Base-by-base conservation (phyloP, 2,329 filamentous ascomycete genomes). In the Fusarium sp. region DNA sequence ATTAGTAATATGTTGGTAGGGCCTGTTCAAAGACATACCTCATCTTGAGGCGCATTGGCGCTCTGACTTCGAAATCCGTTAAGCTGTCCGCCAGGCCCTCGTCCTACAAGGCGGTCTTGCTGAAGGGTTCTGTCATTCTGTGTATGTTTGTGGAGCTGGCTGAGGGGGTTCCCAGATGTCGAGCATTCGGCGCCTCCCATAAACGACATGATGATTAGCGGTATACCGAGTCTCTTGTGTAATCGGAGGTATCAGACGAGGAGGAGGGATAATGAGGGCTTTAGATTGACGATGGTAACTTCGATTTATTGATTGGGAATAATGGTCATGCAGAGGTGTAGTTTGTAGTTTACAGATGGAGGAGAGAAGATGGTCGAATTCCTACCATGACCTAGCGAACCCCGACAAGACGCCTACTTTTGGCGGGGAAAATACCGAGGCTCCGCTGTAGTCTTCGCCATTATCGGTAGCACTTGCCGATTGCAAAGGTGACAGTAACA, bases 141-240 rank as follows among this genome's bases (percentile, higher is more conserved):
- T 58, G 96, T 93, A 80, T 97, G 94, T 81, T 99, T 99, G 69
- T 94, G 93, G 79, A 99, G 97, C 84, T 98, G 96, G 78, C 93
- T 95, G 75, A 99, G 89, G 59, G 96, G 96, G 80, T 99, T 99
- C 76, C 91, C 93, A 70, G 92, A 94, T 65, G 96, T 96, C 57
- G 95, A 98, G 86, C 96, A 99, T 83, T 98, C 96, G 74, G 95
- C 92, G 74, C 95, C 94, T 81, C 93, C 92, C 75, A 98, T 87
- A 80, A 99, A 98, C 56, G 95, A 97, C 95, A 99, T 98, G 71
- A 65, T 83, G 74, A 54, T 61, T 59, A 62, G 48, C 20, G 52
- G 50, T 56, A 49, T 65, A 30, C 45, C 46, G 45, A 14, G 43
- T 52, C 24, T 51, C 32, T 64, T 53, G 45, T 28, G 28, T 46